These are phyloP conservation scores for Monascus ruber DNA, from an alignment of 2,329 filamentous ascomycete genomes.

Conservation along the genomic window DNA sequence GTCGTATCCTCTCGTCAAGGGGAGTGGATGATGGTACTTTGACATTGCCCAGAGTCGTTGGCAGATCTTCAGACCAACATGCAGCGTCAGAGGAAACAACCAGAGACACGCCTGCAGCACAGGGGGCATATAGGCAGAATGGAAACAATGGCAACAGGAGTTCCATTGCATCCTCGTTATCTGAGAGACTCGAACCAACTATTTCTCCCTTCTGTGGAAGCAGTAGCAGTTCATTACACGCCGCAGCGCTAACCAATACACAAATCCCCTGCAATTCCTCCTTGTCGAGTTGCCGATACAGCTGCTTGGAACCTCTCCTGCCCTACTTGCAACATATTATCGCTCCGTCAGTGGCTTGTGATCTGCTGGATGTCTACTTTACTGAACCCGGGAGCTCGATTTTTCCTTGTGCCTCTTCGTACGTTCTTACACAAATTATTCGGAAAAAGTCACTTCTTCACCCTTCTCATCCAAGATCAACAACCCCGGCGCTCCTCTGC, in stretches of 20 bases:
- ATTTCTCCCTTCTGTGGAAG: neutral
- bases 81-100: too few relatives aligned
- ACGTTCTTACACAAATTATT: slow-evolving; percentile 38
- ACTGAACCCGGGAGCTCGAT: slow-evolving; percentile 34
- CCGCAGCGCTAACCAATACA: neutral
- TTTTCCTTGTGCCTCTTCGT: slow-evolving; percentile 37
- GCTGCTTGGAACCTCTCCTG: slow-evolving; percentile 32
- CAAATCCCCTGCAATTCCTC: neutral
- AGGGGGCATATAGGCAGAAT: too few relatives aligned
- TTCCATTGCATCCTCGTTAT: too few relatives aligned
- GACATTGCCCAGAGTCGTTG: neutral
- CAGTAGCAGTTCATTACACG: neutral
- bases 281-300: slow-evolving; percentile 21
- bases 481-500: slow-evolving; percentile 36
- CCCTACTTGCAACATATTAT: slow-evolving; percentile 30
- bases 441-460: slow-evolving; percentile 35
- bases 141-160: too few relatives aligned
- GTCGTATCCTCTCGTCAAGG: neutral
- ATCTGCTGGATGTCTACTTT: slow-evolving; percentile 40
- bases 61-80: neutral
- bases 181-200: too few relatives aligned
- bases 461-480: slow-evolving; percentile 28
- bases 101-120: too few relatives aligned
- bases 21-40: neutral
- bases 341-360: slow-evolving; percentile 30